These are phyloP conservation scores for Paraconiothyrium sp. DNA, from an alignment of 2,329 filamentous ascomycete species.

Conservation along the genomic window DNA sequence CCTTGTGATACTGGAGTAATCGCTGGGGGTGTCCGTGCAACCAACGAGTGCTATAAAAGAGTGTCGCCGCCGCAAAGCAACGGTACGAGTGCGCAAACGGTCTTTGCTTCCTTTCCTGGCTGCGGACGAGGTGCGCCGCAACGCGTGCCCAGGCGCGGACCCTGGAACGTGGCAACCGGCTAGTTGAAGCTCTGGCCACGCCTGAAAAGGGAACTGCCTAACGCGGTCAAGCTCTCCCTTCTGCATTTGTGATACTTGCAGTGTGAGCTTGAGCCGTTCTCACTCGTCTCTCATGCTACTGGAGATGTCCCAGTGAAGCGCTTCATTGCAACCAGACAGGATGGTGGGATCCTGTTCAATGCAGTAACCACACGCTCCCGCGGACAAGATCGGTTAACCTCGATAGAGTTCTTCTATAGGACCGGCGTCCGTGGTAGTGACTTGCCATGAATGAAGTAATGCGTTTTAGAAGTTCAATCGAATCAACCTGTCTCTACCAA, in stretches of 20 bases:
- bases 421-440: no score
- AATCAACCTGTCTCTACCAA: not conserved
- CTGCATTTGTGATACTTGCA: not conserved
- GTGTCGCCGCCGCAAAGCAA: slow-evolving; percentile 14
- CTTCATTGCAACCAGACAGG: no score
- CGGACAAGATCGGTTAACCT: no score
- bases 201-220: not conserved
- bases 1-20: not conserved
- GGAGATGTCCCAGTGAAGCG: no score
- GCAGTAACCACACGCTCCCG: no score
- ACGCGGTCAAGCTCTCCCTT: not conserved
- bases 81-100: slow-evolving; percentile 15
- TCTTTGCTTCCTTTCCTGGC: slow-evolving; percentile 6
- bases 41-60: slow-evolving; percentile 2
- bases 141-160: not conserved
- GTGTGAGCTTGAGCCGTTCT: not conserved
- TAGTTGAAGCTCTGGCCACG: not conserved
- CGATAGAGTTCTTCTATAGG: no score
- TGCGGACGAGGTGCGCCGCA: slow-evolving; percentile 4
- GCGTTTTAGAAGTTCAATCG: no score
- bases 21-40: not conserved
- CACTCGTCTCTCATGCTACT: no score
- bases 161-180: slow-evolving; percentile 8
- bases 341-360: no score
- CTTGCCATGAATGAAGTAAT: no score